Evolutionary conservation across 495 filamentous ascomycete genomes (phyloP).

Genomic region (Talaromyces borbonicus): DNA sequence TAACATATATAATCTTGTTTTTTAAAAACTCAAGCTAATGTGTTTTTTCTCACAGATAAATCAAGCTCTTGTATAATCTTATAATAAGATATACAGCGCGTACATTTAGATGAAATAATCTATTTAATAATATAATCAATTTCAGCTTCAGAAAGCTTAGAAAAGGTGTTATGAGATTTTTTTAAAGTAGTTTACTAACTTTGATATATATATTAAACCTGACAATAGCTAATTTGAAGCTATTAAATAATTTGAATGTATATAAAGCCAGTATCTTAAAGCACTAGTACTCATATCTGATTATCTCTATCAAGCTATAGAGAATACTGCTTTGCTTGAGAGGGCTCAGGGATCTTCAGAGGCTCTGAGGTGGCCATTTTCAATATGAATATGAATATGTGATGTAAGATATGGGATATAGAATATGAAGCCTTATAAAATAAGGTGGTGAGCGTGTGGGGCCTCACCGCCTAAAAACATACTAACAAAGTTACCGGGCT

Average conservation of each 20-base stretch:
- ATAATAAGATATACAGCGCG: conserved; percentile 12
- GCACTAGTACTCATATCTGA: too few relatives aligned
- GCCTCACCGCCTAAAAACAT: too few relatives aligned
- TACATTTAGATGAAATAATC: conserved; percentile 14
- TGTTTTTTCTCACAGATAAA: conserved; percentile 10
- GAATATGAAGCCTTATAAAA: not conserved
- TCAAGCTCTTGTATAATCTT: conserved; percentile 17
- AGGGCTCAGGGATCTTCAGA: too few relatives aligned
- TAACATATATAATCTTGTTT: conserved; percentile 19
- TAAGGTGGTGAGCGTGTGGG: too few relatives aligned
- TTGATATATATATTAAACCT: conserved; percentile 18
- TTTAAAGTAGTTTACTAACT: conserved; percentile 11
- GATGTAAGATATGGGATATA: too few relatives aligned
- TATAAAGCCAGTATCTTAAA: conserved; percentile 11
- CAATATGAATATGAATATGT: too few relatives aligned
- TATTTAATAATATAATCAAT: conserved; percentile 19
- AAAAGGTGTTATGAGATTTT: conserved; percentile 10
- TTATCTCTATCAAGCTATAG: too few relatives aligned
- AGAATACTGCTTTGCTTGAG: too few relatives aligned
- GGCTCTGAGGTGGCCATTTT: too few relatives aligned
- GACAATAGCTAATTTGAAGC: conserved; percentile 10
- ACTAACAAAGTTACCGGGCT: not conserved
- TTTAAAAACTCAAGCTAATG: conserved; percentile 15
- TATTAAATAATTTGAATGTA: conserved; percentile 14
- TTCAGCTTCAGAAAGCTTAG: conserved; percentile 17